These are phyloP conservation scores for Boletellus emodensis DNA, from an alignment of 768 basidiomycete species.

Conservation along the genomic window DNA sequence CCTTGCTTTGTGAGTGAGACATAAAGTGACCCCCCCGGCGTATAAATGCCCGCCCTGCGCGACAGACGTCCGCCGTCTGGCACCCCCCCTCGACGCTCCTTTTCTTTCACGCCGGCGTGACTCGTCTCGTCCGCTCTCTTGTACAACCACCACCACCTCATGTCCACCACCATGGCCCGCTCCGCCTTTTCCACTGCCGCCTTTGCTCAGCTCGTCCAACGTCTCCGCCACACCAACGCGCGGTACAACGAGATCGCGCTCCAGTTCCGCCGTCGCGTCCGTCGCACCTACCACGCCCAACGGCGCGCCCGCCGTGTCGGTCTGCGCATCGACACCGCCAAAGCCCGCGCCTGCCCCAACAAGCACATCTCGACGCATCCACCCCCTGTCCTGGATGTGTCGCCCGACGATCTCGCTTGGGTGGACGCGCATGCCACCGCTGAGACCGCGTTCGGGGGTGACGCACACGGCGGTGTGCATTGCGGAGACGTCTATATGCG, in stretches of 20 bases:
- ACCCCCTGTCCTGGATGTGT: constrained; percentile 13
- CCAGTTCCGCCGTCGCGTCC: constrained; percentile 34
- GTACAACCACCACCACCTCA: background rate
- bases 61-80: constrained; percentile 1
- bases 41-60: constrained; percentile 13
- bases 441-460: background rate
- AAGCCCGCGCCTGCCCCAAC: constrained; percentile 40
- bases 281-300: constrained; percentile 45
- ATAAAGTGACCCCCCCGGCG: background rate
- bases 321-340: constrained; percentile 40
- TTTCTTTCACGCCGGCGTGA: constrained; percentile 15
- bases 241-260: constrained; percentile 39
- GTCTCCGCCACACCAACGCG: constrained; percentile 43
- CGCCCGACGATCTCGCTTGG: constrained; percentile 23
- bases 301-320: constrained; percentile 41
- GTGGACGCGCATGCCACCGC: background rate
- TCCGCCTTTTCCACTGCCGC: constrained; percentile 28
- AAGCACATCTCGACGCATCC: constrained; percentile 32
- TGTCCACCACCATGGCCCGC: constrained; percentile 18
- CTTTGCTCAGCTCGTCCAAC: constrained; percentile 37
- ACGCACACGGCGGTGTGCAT: too few relatives aligned
- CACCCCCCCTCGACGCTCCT: background rate
- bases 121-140: background rate
- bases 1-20: constrained; percentile 19
- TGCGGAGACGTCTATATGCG: constrained; percentile 9